Evolutionary conservation across 139 green algal species (phyloP).

Genomic region (Chlorella ohadii): DNA sequence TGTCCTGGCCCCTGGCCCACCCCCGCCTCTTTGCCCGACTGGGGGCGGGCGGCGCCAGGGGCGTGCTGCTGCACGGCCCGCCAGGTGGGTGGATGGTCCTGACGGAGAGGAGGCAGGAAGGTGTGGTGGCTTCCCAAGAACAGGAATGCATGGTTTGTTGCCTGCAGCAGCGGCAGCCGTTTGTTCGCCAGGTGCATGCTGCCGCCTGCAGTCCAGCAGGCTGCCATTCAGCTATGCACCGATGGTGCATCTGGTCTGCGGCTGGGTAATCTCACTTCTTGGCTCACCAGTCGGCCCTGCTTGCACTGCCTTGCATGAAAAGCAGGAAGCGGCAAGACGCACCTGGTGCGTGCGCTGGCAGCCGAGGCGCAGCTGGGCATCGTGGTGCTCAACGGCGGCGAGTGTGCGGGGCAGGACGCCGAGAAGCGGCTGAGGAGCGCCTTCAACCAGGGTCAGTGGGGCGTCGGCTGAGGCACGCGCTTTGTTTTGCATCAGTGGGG

Average conservation of each 20-base stretch:
- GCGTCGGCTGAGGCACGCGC: too few species aligned
- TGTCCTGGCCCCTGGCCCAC: slow-evolving; percentile 85
- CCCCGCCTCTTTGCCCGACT: slow-evolving; percentile 86
- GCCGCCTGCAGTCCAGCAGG: too few species aligned
- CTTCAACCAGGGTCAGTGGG: slow-evolving; percentile 16
- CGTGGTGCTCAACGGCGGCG: slow-evolving; percentile 70
- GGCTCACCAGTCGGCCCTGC: background rate
- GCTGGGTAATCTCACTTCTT: too few species aligned
- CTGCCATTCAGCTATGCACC: too few species aligned
- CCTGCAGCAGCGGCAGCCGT: too few species aligned
- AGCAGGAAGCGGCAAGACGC: slow-evolving; percentile 85
- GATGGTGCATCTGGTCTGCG: too few species aligned
- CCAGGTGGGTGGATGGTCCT: slow-evolving; percentile 52
- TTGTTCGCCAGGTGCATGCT: too few species aligned
- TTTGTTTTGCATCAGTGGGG: too few species aligned
- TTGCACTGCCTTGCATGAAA: background rate
- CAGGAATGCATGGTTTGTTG: too few species aligned
- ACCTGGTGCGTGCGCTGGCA: slow-evolving; percentile 84
- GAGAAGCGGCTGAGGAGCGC: slow-evolving; percentile 19
- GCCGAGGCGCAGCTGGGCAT: slow-evolving; percentile 83
- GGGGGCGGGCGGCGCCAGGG: slow-evolving; percentile 76
- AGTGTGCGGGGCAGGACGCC: slow-evolving; percentile 67
- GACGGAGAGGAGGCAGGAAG: too few species aligned
- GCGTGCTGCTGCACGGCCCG: slow-evolving; percentile 90
- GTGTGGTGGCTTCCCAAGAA: too few species aligned